Conservation (phyloP, 345 rosid species). For the Syzygium aqueum region DNA sequence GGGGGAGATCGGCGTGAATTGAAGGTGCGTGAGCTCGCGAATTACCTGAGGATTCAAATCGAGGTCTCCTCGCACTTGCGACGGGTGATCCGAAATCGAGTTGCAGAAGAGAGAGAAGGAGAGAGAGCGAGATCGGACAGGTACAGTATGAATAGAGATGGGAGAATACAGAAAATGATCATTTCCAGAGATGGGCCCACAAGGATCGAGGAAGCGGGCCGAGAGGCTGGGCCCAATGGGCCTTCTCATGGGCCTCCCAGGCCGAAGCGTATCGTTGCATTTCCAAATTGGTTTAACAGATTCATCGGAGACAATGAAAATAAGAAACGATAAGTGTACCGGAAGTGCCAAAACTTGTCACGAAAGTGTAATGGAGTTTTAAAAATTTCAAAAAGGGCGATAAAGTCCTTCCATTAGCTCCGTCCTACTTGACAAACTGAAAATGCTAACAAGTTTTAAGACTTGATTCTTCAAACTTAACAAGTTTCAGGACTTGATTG, state of each 20-base stretch:
- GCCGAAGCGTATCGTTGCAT: not conserved
- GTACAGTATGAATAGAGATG: not conserved
- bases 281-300: not conserved
- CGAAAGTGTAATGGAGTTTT: too few relatives aligned
- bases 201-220: not conserved
- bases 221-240: not conserved
- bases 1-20: not conserved
- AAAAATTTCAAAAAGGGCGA: too few relatives aligned
- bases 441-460: too few relatives aligned
- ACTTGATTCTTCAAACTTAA: too few relatives aligned
- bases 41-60: not conserved
- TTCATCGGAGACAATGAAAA: not conserved
- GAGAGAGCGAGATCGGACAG: not conserved
- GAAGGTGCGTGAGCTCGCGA: not conserved
- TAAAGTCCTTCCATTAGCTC: too few relatives aligned
- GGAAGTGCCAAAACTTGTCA: too few relatives aligned
- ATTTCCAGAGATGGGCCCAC: not conserved
- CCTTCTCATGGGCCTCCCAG: not conserved
- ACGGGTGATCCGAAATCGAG: not conserved
- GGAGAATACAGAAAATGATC: not conserved
- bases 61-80: not conserved
- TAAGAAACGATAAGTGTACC: not conserved
- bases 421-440: too few relatives aligned
- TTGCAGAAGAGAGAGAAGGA: not conserved
- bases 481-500: too few relatives aligned